Evolutionary conservation across 306 rosid species (phyloP), one percentile per base, ranked within the genome.

Genomic region (Senna siamea): DNA sequence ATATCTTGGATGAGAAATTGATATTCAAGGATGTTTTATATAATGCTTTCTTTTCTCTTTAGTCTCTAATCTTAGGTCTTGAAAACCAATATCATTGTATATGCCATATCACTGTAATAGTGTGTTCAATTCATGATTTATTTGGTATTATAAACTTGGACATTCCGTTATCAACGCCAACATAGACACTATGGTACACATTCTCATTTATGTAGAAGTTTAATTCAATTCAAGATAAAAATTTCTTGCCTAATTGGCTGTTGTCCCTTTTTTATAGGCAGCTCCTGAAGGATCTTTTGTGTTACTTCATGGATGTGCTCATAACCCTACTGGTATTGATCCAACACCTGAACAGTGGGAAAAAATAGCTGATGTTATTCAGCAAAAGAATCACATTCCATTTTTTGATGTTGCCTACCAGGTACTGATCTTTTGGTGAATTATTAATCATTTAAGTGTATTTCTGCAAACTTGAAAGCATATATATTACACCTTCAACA

Each of bases 301-400:
- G 62, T 46, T 94, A 80, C 97, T 94, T 80, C 99, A 94, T 87
- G 99, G 99, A 76, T 94, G 99, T 83, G 99, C 99, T 61, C 99
- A 94, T 83, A 92, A 94, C 80, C 99, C 99, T 44, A 92, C 99
- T 48, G 99, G 99, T 77, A 94, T 94, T 65, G 99, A 94, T 81
- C 99, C 97, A 55, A 92, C 96, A 17, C 88, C 80, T 28, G 90
- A 92, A 28, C 99, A 94, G 80, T 94, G 99, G 99, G 95, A 87
- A 76, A 92, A 81, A 75, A 92, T 94, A 80, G 99, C 93, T 46
- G 96, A 92, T 85, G 81, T 92, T 73, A 90, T 94, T 84, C 89
- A 88, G 75, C 82, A 86, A 34, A 92, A 92, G 82, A 89, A 85
- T 82, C 97, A 84, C 72, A 85, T 92, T 63, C 96, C 99, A 72